Base-by-base conservation (phyloP, 1,284 basidiomycete genomes). In the Naganishia albida region DNA sequence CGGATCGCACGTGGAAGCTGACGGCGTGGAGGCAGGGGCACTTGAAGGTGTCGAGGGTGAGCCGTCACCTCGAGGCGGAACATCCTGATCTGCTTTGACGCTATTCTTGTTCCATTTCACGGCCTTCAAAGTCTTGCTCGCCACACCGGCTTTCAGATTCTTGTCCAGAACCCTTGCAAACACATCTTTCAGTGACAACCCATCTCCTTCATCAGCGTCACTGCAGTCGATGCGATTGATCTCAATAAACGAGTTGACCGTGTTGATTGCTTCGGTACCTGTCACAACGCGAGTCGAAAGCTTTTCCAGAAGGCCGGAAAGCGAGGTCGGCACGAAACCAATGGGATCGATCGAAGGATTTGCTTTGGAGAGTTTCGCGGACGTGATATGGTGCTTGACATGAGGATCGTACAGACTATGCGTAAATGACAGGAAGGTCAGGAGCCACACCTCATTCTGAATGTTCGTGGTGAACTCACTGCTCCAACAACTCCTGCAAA, bases 71-170 rank as follows among this genome's bases (percentile, higher is more conserved):
- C n/a, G n/a, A n/a, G n/a, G n/a, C n/a, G n/a, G n/a, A n/a, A n/a
- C n/a, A n/a, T n/a, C n/a, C n/a, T n/a, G n/a, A n/a, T n/a, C n/a
- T n/a, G n/a, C n/a, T n/a, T 52, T 23, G 16, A 23, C n/a, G 20
- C 4, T 26, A 25, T 20, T 56, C 25, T 15, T 48, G 6, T 23
- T 20, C 76, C 76, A 77, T 2, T 42, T 34, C 0, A 77, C 70
- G 3, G 51, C 57, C 4, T 55, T 23, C 23, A 78, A 60, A 0
- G 70, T 73, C 30, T 65, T 72, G 0, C 68, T 69, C 12, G 72
- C 71, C 49, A 76, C 75, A 7, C 76, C 76, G 38, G 72, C 73
- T 0, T 69, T 69, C 25, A 78, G 59, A 64, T 75, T 74, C 43
- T 74, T 69, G 60, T 75, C 74, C 34, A 78, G 54, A 28, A 77